Base-by-base conservation (phyloP, 805 yeast species). In the Wickerhamiella cacticola region DNA sequence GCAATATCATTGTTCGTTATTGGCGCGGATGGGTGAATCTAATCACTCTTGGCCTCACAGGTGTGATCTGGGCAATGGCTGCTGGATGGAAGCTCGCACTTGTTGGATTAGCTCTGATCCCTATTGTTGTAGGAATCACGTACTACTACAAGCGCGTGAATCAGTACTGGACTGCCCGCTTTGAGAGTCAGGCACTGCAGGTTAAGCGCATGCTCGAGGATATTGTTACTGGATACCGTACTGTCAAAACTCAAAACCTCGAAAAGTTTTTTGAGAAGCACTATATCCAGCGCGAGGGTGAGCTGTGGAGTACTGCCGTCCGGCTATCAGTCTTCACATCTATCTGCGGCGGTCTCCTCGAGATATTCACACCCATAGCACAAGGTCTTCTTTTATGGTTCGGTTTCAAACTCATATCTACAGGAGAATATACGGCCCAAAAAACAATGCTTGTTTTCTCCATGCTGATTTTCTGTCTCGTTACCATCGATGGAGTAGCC, bases 31-130 rank as follows among this genome's bases (percentile, higher is more conserved):
- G 76, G 0, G 55, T 76, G 1, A 73, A 80, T 9, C 70, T 83
- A 34, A 44, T 74, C 2, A 66, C 77, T 0, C 69, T 86, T 42
- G 66, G 81, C 0, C 33, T 68, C 0, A 63, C 78, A 23, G 94
- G 96, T 3, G 52, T 79, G 3, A 66, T 76, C 5, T 92, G 96
- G 96, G 78, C 96, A 0, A 52, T 86, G 1, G 71, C 70, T 0
- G 60, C 71, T 9, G 95, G 96, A 0, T 92, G 97, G 97, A 82
- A 80, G 56, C 65, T 92, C 36, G 75, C 96, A 1, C 64, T 89
- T 8, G 92, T 85, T 1, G 94, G 95, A 1, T 56, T 88, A 9
- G 72, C 95, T 0, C 69, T 87, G 61, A 71, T 82, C 12, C 94
- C 95, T 0, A 53, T 78, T 10, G 76, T 83, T 45, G 56, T 75